Percentiles rank a stretch among this genome's conserved stretches.
phyloP scores from a whole-genome alignment of 805 yeast species.

The Metahyphopichia silvanorum region DNA sequence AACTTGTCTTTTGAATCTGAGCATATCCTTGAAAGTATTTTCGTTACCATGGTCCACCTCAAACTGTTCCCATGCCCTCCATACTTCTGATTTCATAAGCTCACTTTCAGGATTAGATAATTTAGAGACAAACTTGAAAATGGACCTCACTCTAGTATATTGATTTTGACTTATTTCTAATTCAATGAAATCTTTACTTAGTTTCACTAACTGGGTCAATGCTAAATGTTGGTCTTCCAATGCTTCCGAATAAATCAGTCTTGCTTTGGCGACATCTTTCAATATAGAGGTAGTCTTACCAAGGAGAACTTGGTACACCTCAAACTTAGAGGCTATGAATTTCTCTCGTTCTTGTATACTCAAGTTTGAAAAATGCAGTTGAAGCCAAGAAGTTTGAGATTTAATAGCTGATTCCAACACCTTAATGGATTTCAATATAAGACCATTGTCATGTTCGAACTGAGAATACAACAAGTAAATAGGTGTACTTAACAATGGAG shows the following conservation, averaged over 20 bases:
- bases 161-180: slow-evolving; percentile 57
- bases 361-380: neutral
- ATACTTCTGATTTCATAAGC: slow-evolving; percentile 21
- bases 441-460: slow-evolving; percentile 58
- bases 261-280: slow-evolving; percentile 12
- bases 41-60: slow-evolving; percentile 74
- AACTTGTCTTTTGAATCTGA: slow-evolving; percentile 52
- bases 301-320: slow-evolving; percentile 13
- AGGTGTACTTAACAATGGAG: slow-evolving; percentile 43
- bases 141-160: slow-evolving; percentile 56
- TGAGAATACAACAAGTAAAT: slow-evolving; percentile 55
- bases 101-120: slow-evolving; percentile 19
- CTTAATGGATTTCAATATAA: slow-evolving; percentile 41
- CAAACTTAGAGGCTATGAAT: slow-evolving; percentile 19
- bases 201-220: slow-evolving; percentile 33
- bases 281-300: slow-evolving; percentile 4
- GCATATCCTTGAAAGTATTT: slow-evolving; percentile 69
- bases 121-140: slow-evolving; percentile 42
- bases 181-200: slow-evolving; percentile 53
- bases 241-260: slow-evolving; percentile 44
- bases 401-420: slow-evolving; percentile 13
- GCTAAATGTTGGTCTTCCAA: slow-evolving; percentile 42
- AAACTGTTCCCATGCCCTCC: slow-evolving; percentile 73
- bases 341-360: slow-evolving; percentile 5
- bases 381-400: neutral